These are phyloP conservation scores for Aspergillus arachidicola DNA, from an alignment of 2,329 filamentous ascomycete species.

Conservation along the genomic window DNA sequence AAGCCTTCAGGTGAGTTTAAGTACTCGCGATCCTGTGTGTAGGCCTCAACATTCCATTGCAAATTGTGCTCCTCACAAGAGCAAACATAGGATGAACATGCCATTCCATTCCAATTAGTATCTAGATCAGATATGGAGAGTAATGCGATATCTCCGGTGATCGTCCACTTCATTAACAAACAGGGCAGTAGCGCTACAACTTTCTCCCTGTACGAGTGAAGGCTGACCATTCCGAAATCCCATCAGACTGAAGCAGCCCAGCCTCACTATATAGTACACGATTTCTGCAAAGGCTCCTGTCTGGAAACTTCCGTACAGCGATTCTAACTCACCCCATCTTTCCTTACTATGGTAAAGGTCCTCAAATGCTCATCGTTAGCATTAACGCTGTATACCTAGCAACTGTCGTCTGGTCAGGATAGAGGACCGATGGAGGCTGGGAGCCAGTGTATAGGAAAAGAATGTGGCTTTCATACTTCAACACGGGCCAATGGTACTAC, in stretches of 20 bases:
- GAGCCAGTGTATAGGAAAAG: neutral
- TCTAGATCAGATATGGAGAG: neutral
- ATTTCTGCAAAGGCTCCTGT: neutral
- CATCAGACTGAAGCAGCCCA: too few species aligned
- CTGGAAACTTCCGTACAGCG: neutral
- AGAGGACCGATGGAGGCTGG: neutral
- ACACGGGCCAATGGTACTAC: neutral
- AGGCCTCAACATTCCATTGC: neutral
- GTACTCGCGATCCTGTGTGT: neutral
- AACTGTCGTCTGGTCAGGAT: neutral
- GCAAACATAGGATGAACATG: neutral
- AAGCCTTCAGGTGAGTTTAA: slow-evolving; percentile 5
- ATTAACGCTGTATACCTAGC: neutral
- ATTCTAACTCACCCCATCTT: neutral
- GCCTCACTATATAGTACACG: neutral
- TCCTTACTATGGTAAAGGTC: neutral
- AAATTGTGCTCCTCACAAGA: neutral
- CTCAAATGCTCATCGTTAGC: neutral
- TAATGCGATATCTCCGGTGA: neutral
- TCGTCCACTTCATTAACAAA: neutral
- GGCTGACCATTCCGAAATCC: too few species aligned
- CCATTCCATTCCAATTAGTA: neutral
- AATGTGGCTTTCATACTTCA: neutral
- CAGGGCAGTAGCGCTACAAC: neutral
- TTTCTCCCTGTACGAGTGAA: neutral